A percentile compares a stretch with the other conserved stretches of the same genome.
phyloP scores from a whole-genome alignment of 1,139 yeast species.

The Yamadazyma diddensiae region DNA sequence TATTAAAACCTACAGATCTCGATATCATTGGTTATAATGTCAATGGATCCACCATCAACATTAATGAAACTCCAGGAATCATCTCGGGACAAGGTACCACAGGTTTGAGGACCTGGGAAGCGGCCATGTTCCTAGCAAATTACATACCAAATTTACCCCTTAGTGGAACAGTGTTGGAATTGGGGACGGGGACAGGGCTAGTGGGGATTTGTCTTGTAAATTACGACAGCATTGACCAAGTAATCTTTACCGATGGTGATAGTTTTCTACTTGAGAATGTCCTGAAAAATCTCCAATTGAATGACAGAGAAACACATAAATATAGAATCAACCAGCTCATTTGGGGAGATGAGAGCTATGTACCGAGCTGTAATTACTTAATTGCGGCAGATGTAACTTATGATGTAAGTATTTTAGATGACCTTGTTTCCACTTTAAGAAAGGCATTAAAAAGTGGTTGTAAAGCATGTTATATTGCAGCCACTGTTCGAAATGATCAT shows the following conservation, averaged over 20 bases:
- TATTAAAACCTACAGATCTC: slow-evolving; percentile 39
- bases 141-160: slow-evolving; percentile 46
- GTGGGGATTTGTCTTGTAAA: slow-evolving; percentile 56
- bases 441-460: slow-evolving; percentile 34
- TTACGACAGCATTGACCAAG: slow-evolving; percentile 23
- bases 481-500: slow-evolving; percentile 64
- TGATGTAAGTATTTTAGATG: slow-evolving; percentile 60
- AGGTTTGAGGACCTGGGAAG: slow-evolving; percentile 93
- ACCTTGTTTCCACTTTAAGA: slow-evolving; percentile 49
- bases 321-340: slow-evolving; percentile 33
- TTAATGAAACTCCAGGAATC: slow-evolving; percentile 61
- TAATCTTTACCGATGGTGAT: slow-evolving; percentile 78
- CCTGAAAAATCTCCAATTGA: slow-evolving; percentile 43
- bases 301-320: slow-evolving; percentile 21
- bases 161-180: slow-evolving; percentile 49
- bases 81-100: slow-evolving; percentile 79
- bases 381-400: slow-evolving; percentile 88
- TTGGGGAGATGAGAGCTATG: slow-evolving; percentile 54
- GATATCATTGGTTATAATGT: slow-evolving; percentile 51
- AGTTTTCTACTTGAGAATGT: slow-evolving; percentile 55
- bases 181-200: slow-evolving; percentile 93
- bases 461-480: slow-evolving; percentile 52
- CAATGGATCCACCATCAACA: slow-evolving; percentile 28
- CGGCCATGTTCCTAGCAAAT: slow-evolving; percentile 53
- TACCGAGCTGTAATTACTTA: slow-evolving; percentile 39